phyloP scores from a whole-genome alignment of 441 rosid species.

The Mallotus repandus region DNA sequence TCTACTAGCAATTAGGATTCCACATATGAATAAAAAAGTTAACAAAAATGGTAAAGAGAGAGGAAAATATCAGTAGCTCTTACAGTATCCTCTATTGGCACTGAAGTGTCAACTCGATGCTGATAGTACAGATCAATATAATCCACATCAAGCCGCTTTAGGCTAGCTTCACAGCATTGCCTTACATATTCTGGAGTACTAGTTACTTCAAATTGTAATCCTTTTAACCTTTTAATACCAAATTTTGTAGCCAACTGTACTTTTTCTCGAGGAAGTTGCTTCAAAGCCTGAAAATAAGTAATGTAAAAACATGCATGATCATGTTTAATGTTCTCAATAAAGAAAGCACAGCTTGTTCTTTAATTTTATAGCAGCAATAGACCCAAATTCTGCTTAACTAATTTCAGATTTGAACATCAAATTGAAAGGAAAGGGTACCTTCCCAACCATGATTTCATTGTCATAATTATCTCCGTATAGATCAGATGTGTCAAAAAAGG shows the following conservation, averaged over 20 bases:
- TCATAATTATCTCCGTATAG: constrained; percentile 37
- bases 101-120: constrained; percentile 50
- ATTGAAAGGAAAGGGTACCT: constrained; percentile 20
- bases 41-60: not conserved
- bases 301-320: not conserved
- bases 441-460: constrained; percentile 49
- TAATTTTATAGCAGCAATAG: not conserved
- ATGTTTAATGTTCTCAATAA: not conserved
- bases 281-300: constrained; percentile 26
- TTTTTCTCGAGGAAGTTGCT: constrained; percentile 49
- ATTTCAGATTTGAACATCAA: not conserved
- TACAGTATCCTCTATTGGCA: constrained; percentile 48
- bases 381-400: not conserved
- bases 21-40: not conserved
- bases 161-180: constrained; percentile 57
- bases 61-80: constrained; percentile 10
- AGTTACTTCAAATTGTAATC: constrained; percentile 21
- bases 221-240: constrained; percentile 24
- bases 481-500: constrained; percentile 53
- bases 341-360: not conserved
- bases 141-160: constrained; percentile 47
- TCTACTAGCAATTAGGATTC: not conserved
- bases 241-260: constrained; percentile 56
- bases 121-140: constrained; percentile 54
- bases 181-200: constrained; percentile 47